phyloP scores from a whole-genome alignment of 2,329 filamentous ascomycete genomes.

The Claviceps quebecensis region DNA sequence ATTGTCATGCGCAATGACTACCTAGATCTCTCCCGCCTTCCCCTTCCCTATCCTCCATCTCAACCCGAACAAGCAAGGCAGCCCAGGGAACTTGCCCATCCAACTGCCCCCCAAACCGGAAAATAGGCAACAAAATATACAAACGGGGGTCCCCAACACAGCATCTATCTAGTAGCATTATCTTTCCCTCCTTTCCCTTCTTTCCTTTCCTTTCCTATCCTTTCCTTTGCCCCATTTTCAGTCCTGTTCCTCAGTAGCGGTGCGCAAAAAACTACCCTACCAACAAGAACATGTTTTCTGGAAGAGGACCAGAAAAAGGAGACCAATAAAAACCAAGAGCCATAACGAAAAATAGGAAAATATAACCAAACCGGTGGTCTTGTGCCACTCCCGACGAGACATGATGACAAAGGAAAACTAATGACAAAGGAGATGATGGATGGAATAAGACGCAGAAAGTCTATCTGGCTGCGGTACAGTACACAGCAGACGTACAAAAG shows the following conservation, averaged over 20 bases:
- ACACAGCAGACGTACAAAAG: no score
- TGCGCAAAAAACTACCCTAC: no score
- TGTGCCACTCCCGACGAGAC: no score
- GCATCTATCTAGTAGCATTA: no score
- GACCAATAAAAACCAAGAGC: no score
- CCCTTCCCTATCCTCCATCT: no score
- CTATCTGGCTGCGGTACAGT: neutral
- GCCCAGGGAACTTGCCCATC: no score
- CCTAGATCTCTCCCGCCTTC: neutral
- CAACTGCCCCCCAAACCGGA: no score
- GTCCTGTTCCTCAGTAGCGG: no score
- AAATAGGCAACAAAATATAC: no score
- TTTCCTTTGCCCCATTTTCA: neutral
- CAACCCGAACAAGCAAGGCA: no score
- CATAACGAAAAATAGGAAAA: neutral
- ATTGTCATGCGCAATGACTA: neutral
- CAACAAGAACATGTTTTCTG: neutral
- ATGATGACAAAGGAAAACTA: slow-evolving; percentile 10
- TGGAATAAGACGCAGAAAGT: slow-evolving; percentile 4
- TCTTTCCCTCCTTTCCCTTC: neutral
- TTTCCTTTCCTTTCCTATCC: neutral
- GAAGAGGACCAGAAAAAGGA: neutral
- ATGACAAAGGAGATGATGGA: slow-evolving; percentile 7
- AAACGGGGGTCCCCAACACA: no score
- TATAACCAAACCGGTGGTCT: neutral